Conservation (phyloP, 1,284 basidiomycete genomes). For the Dichomitus squalens region DNA sequence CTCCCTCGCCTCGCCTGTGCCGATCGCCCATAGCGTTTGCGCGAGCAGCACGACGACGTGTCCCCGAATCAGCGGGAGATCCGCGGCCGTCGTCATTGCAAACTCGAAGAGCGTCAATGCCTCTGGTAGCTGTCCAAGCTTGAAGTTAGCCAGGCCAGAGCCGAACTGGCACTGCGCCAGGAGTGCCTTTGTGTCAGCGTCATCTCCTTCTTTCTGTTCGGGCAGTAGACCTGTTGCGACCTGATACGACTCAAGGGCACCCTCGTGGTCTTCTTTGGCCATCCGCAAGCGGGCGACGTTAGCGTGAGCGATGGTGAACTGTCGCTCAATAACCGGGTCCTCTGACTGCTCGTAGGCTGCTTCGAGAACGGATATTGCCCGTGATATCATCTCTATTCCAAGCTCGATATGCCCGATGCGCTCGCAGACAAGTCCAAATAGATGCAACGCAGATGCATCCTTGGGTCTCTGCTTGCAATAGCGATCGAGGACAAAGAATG, state of each 20-base stretch:
- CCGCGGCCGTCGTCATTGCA: slow-evolving; percentile 58
- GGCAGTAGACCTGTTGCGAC: slow-evolving; percentile 74
- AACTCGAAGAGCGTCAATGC: slow-evolving; percentile 70
- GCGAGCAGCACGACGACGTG: slow-evolving; percentile 80
- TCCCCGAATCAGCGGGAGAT: slow-evolving; percentile 53
- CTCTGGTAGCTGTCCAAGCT: slow-evolving; percentile 61
- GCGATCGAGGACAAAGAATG: slow-evolving; percentile 81
- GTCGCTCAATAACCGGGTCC: slow-evolving; percentile 72
- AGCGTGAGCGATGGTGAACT: slow-evolving; percentile 81
- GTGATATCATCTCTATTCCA: slow-evolving; percentile 60
- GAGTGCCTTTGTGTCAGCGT: slow-evolving; percentile 40
- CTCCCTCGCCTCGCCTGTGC: slow-evolving; percentile 74
- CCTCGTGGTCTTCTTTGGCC: slow-evolving; percentile 56
- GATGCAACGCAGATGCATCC: slow-evolving; percentile 81
- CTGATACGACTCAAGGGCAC: slow-evolving; percentile 73
- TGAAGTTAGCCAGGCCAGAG: slow-evolving; percentile 72
- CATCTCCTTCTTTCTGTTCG: slow-evolving; percentile 28
- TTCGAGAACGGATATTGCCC: slow-evolving; percentile 79
- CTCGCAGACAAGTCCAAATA: slow-evolving; percentile 88
- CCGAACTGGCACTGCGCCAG: slow-evolving; percentile 73
- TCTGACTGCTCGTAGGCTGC: slow-evolving; percentile 88
- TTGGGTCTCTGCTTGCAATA: slow-evolving; percentile 72
- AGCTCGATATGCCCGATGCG: slow-evolving; percentile 73
- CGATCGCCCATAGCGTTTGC: slow-evolving; percentile 82
- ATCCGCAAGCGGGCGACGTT: slow-evolving; percentile 84